A percentile compares a stretch with the other conserved stretches of the same genome.
Evolutionary conservation across 1,284 basidiomycete genomes (phyloP).

Genomic region (Caloboletus firmus): DNA sequence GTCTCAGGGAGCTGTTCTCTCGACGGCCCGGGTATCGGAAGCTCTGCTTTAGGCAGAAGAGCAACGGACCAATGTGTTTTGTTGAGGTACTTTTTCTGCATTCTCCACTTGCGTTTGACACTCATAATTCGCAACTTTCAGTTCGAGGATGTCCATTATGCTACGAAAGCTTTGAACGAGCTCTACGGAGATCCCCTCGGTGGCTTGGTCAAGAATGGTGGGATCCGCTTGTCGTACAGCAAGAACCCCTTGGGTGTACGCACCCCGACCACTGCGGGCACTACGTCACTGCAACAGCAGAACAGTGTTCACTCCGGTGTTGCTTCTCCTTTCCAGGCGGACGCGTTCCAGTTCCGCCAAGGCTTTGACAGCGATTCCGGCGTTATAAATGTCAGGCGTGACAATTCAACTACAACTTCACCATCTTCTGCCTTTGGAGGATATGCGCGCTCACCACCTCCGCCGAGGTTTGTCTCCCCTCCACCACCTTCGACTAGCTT

Average conservation of each 20-base stretch:
- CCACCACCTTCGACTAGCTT: conserved; percentile 46
- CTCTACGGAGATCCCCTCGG: conserved; percentile 90
- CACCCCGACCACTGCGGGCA: conserved; percentile 65
- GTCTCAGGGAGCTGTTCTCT: conserved; percentile 78
- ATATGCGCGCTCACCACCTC: conserved; percentile 59
- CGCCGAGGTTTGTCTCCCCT: conserved; percentile 55
- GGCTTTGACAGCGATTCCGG: conserved; percentile 38
- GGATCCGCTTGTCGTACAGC: conserved; percentile 94
- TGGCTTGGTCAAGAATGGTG: conserved; percentile 90
- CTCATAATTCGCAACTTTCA: conserved; percentile 37
- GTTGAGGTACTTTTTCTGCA: conserved; percentile 65
- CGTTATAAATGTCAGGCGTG: conserved; percentile 34
- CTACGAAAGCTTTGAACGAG: conserved; percentile 83
- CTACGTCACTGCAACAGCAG: conserved; percentile 52
- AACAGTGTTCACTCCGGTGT: conserved; percentile 32
- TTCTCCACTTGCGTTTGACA: neutral
- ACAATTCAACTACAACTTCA: conserved; percentile 42
- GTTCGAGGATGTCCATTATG: conserved; percentile 89
- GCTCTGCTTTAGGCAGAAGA: conserved; percentile 93
- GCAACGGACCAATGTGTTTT: conserved; percentile 96
- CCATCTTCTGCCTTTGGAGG: conserved; percentile 42
- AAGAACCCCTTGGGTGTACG: conserved; percentile 91
- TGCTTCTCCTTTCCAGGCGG: conserved; percentile 35
- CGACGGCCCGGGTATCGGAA: conserved; percentile 84
- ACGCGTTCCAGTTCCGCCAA: conserved; percentile 41